Evolutionary conservation across 106 monocot species (phyloP).

Genomic region (Hemerocallis citrina): DNA sequence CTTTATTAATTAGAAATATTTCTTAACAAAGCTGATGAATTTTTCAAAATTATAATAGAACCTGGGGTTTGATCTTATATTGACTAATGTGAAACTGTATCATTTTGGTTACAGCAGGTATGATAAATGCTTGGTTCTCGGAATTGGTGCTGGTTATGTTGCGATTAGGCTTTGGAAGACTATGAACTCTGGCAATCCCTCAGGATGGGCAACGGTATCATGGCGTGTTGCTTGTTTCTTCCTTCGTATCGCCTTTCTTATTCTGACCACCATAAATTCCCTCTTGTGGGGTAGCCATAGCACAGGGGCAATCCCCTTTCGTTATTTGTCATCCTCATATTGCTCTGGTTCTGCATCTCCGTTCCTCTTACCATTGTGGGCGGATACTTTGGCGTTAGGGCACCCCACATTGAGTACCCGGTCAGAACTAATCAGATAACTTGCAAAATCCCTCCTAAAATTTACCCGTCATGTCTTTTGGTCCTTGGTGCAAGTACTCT

Average conservation of each 20-base stretch:
- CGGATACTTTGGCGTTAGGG: constrained; percentile 39
- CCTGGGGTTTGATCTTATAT: too few species aligned
- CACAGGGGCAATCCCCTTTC: constrained; percentile 49
- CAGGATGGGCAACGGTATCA: constrained; percentile 37
- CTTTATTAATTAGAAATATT: too few species aligned
- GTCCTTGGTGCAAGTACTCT: constrained; percentile 48
- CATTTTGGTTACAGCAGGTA: constrained; percentile 1
- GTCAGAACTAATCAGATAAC: constrained; percentile 47
- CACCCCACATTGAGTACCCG: constrained; percentile 37
- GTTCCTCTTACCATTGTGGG: constrained; percentile 52
- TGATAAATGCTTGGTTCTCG: constrained; percentile 20
- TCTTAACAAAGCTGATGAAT: too few species aligned
- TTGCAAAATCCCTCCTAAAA: constrained; percentile 41
- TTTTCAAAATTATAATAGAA: too few species aligned
- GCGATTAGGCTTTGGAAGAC: constrained; percentile 46
- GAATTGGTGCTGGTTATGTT: constrained; percentile 42
- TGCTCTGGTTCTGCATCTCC: constrained; percentile 57
- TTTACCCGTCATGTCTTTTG: constrained; percentile 47
- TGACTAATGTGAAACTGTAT: not conserved
- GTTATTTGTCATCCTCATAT: constrained; percentile 24
- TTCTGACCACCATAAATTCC: constrained; percentile 42
- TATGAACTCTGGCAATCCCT: constrained; percentile 33
- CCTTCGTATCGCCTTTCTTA: constrained; percentile 40
- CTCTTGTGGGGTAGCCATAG: constrained; percentile 58
- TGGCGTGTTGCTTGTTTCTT: constrained; percentile 45